phyloP scores from a whole-genome alignment of 2,329 filamentous ascomycete genomes.

The Fusarium sp. region DNA sequence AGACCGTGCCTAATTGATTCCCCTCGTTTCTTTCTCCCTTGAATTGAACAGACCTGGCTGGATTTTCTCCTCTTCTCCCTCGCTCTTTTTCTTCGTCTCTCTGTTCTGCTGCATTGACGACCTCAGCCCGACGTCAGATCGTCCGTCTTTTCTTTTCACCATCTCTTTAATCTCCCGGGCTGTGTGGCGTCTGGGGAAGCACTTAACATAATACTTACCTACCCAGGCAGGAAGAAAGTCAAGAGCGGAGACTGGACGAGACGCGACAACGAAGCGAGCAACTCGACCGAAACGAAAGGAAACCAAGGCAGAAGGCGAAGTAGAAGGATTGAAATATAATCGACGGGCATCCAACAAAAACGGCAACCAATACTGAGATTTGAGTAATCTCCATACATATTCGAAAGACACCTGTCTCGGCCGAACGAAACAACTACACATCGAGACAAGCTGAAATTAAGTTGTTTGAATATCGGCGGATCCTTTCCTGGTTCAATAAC shows the following conservation, averaged over 20 bases:
- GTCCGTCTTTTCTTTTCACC: constrained; percentile 9
- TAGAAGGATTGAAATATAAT: constrained; percentile 19
- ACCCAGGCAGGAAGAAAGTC: constrained; percentile 21
- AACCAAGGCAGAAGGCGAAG: constrained; percentile 17
- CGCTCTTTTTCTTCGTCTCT: constrained; percentile 6
- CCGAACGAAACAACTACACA: constrained; percentile 14
- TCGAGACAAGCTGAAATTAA: constrained; percentile 12
- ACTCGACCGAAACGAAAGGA: constrained; percentile 11
- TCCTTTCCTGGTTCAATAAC: neutral
- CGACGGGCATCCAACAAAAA: constrained; percentile 9
- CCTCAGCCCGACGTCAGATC: constrained; percentile 5
- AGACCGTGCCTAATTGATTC: constrained; percentile 24
- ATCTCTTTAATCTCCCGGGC: constrained; percentile 9
- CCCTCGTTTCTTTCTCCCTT: constrained; percentile 35
- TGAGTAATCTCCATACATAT: constrained; percentile 26
- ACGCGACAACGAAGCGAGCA: constrained; percentile 15
- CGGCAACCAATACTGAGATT: constrained; percentile 12
- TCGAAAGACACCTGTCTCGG: constrained; percentile 11
- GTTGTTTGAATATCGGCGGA: constrained; percentile 20
- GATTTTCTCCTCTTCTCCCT: constrained; percentile 17
- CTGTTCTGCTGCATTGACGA: constrained; percentile 13
- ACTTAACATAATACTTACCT: neutral
- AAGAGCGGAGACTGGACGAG: constrained; percentile 29
- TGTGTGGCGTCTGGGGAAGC: constrained; percentile 24
- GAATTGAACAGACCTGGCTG: constrained; percentile 2